These are phyloP conservation scores for Lomentospora prolificans DNA, from an alignment of 2,329 filamentous ascomycete genomes.

Conservation along the genomic window DNA sequence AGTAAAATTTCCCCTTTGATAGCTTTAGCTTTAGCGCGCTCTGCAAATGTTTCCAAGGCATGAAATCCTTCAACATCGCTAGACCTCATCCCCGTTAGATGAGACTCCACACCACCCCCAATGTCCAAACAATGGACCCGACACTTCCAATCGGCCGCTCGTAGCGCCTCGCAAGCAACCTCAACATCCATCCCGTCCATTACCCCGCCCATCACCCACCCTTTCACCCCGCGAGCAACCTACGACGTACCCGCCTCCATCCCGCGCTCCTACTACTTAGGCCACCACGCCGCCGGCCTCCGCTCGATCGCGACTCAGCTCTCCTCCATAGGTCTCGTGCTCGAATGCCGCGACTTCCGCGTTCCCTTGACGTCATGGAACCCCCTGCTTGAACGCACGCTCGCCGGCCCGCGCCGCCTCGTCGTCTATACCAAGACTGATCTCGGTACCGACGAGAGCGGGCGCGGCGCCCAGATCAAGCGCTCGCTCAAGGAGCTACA, in stretches of 20 bases:
- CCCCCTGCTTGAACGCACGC: slow-evolving; percentile 70
- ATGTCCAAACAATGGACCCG: slow-evolving; percentile 11
- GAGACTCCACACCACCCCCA: background rate
- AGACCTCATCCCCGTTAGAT: background rate
- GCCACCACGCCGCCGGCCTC: slow-evolving; percentile 79
- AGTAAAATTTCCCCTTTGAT: background rate
- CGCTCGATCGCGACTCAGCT: slow-evolving; percentile 74
- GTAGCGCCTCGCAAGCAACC: background rate
- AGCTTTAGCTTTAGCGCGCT: too few relatives aligned
- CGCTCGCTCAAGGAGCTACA: slow-evolving; percentile 23
- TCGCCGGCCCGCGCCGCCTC: slow-evolving; percentile 64
- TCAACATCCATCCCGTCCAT: slow-evolving; percentile 26
- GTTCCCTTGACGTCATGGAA: slow-evolving; percentile 85
- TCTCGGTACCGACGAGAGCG: slow-evolving; percentile 38
- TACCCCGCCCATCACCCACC: slow-evolving; percentile 12
- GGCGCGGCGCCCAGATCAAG: slow-evolving; percentile 7
- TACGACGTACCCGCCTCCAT: slow-evolving; percentile 68
- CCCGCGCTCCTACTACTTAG: slow-evolving; percentile 84
- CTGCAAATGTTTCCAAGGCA: too few relatives aligned
- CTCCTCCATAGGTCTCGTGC: slow-evolving; percentile 71
- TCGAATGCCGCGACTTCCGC: slow-evolving; percentile 92
- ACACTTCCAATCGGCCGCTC: background rate
- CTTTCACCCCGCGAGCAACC: slow-evolving; percentile 62
- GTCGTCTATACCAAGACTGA: slow-evolving; percentile 90
- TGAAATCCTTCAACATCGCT: background rate